These are phyloP conservation scores for Pezicula radicicola DNA, from an alignment of 2,329 filamentous ascomycete species.

Conservation along the genomic window DNA sequence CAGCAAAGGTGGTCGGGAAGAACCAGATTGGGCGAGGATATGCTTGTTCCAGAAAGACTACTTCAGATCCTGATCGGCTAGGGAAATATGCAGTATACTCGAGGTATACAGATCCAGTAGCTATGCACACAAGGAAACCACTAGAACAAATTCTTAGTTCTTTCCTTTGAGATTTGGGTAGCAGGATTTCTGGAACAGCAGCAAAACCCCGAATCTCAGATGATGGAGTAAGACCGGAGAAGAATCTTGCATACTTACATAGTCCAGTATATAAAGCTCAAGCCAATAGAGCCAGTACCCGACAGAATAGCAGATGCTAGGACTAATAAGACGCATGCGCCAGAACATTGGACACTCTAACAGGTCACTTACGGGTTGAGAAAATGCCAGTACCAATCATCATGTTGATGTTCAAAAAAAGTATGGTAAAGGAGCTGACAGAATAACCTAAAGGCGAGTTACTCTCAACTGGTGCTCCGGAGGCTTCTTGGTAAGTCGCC, in stretches of 20 bases:
- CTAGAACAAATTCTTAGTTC: constrained; percentile 20
- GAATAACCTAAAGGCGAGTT: constrained; percentile 55
- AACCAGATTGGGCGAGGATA: constrained; percentile 60
- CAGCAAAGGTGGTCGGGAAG: constrained; percentile 60
- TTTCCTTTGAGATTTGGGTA: background rate
- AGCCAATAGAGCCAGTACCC: constrained; percentile 56
- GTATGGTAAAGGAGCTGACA: constrained; percentile 49
- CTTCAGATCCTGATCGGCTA: constrained; percentile 60
- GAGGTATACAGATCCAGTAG: constrained; percentile 55
- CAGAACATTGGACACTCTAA: background rate
- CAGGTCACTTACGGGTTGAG: constrained; percentile 52
- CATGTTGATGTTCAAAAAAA: constrained; percentile 56
- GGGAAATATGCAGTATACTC: constrained; percentile 63
- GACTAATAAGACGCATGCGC: constrained; percentile 46
- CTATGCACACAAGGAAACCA: constrained; percentile 53
- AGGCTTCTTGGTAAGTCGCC: constrained; percentile 53
- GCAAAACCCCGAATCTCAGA: background rate
- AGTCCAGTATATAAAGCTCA: constrained; percentile 60
- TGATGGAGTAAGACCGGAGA: background rate
- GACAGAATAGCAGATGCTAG: constrained; percentile 28
- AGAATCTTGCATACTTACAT: constrained; percentile 33
- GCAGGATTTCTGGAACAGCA: background rate
- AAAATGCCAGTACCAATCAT: constrained; percentile 63
- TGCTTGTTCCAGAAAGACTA: constrained; percentile 64
- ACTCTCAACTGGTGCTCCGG: constrained; percentile 55